phyloP scores from a whole-genome alignment of 2,329 filamentous ascomycete genomes.

The Colletotrichum melonis region DNA sequence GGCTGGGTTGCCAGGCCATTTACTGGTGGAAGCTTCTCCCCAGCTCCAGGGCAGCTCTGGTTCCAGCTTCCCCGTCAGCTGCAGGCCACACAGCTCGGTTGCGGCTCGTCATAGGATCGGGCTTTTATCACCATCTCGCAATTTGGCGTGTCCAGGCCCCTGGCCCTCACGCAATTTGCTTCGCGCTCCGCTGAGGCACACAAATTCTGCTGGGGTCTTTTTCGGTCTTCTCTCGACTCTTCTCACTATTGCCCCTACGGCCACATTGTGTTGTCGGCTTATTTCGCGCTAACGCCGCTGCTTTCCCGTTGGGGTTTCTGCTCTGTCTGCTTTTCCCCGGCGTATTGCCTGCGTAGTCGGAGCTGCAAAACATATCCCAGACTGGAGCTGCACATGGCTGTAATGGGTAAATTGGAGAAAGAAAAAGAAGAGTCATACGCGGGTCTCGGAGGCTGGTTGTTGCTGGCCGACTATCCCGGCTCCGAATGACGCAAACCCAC shows the following conservation, averaged over 20 bases:
- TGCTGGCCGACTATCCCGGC: slow-evolving; percentile 28
- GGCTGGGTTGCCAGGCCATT: neutral
- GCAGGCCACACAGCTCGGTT: slow-evolving; percentile 13
- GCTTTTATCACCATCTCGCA: slow-evolving; percentile 24
- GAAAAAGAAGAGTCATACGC: slow-evolving; percentile 13
- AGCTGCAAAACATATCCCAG: slow-evolving; percentile 2
- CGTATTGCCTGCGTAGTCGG: neutral
- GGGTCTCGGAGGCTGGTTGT: slow-evolving; percentile 10
- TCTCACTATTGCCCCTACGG: neutral
- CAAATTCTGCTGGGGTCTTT: neutral
- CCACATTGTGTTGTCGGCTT: neutral
- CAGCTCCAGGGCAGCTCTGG: slow-evolving; percentile 4
- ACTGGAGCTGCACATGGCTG: slow-evolving; percentile 12
- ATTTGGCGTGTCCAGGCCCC: slow-evolving; percentile 3
- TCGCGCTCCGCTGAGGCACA: slow-evolving; percentile 13
- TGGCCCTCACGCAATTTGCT: slow-evolving; percentile 21
- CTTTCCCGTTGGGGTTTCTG: neutral
- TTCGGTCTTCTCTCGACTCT: neutral
- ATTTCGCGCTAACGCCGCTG: neutral
- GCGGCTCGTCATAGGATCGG: slow-evolving; percentile 26
- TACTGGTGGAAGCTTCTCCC: slow-evolving; percentile 22
- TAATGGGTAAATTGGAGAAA: slow-evolving; percentile 18
- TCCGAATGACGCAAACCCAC: slow-evolving; percentile 30
- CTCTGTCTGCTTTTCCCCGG: neutral
- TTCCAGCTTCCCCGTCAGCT: slow-evolving; percentile 10